These are phyloP conservation scores for Chamaenerion angustifolium DNA, from an alignment of 345 rosid genomes.

Conservation along the genomic window DNA sequence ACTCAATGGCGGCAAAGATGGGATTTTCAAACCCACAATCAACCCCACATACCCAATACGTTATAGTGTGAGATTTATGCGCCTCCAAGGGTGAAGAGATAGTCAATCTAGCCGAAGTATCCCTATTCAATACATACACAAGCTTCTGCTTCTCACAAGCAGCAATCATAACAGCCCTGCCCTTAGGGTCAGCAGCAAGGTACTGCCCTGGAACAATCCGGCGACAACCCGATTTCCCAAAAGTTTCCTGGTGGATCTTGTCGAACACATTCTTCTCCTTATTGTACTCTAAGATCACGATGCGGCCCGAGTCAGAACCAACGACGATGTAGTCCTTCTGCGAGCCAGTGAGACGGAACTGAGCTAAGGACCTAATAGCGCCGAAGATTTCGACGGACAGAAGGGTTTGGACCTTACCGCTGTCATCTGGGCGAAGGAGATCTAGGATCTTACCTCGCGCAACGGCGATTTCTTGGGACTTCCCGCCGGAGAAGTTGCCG, in stretches of 20 bases:
- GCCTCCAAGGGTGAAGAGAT: slow-evolving; percentile 97
- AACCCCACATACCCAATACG: slow-evolving; percentile 74
- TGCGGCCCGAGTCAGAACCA: slow-evolving; percentile 97
- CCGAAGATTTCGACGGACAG: slow-evolving; percentile 92
- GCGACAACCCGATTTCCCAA: slow-evolving; percentile 89
- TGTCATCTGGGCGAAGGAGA: slow-evolving; percentile 84
- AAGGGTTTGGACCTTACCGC: slow-evolving; percentile 77
- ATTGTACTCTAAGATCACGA: slow-evolving; percentile 79
- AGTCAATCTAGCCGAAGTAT: slow-evolving; percentile 85
- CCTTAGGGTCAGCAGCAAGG: slow-evolving; percentile 86
- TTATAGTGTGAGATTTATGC: slow-evolving; percentile 84
- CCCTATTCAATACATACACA: slow-evolving; percentile 87
- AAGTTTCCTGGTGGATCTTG: slow-evolving; percentile 88
- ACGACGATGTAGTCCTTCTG: slow-evolving; percentile 84
- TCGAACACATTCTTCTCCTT: slow-evolving; percentile 80
- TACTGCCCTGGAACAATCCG: slow-evolving; percentile 95
- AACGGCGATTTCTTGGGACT: slow-evolving; percentile 75
- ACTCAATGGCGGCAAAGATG: slow-evolving; percentile 77
- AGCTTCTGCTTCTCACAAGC: slow-evolving; percentile 97
- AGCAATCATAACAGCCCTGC: slow-evolving; percentile 86
- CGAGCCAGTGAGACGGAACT: slow-evolving; percentile 83
- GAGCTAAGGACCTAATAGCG: slow-evolving; percentile 75
- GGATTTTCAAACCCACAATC: slow-evolving; percentile 98
- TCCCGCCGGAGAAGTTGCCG: slow-evolving; percentile 95
- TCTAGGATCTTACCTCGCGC: slow-evolving; percentile 94